phyloP scores from a whole-genome alignment of 257 asterid species.

The Verbascum thapsus region DNA sequence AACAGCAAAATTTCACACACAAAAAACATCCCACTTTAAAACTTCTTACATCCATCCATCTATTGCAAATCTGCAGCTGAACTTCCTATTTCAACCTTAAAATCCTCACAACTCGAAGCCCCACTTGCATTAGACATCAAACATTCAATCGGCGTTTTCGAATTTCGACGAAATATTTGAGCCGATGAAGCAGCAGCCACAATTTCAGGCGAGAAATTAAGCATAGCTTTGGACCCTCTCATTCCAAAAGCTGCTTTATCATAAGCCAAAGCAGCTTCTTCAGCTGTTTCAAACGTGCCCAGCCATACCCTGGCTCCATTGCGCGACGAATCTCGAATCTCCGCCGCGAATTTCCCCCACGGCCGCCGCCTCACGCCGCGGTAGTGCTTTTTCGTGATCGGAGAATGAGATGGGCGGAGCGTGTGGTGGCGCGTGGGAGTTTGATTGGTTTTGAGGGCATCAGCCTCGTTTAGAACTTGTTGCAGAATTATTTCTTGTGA shows the following conservation, averaged over 20 bases:
- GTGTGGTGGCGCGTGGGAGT: slow-evolving; percentile 10
- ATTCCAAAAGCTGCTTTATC: slow-evolving; percentile 64
- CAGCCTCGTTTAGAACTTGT: slow-evolving; percentile 59
- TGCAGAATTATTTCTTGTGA: slow-evolving; percentile 62
- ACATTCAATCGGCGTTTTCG: background rate
- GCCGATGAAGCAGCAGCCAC: slow-evolving; percentile 23
- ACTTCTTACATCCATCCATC: background rate
- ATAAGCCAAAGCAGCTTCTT: slow-evolving; percentile 72
- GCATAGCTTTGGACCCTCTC: slow-evolving; percentile 66
- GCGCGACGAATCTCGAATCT: slow-evolving; percentile 58
- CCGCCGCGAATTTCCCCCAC: slow-evolving; percentile 74
- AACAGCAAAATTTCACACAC: no score
- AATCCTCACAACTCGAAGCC: slow-evolving; percentile 3
- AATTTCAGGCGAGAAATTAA: slow-evolving; percentile 54
- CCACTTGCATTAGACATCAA: background rate
- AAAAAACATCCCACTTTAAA: background rate
- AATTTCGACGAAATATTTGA: background rate
- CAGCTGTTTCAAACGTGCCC: slow-evolving; percentile 62
- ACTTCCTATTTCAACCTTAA: background rate
- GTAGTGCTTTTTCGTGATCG: slow-evolving; percentile 45
- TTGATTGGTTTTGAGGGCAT: slow-evolving; percentile 26
- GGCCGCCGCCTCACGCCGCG: slow-evolving; percentile 71
- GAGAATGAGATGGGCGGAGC: slow-evolving; percentile 33
- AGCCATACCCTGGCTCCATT: slow-evolving; percentile 63
- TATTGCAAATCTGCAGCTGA: background rate